Evolutionary conservation across 345 rosid species (phyloP), one percentile per base, ranked within the genome.

Genomic region (Bretschneidera sinensis): DNA sequence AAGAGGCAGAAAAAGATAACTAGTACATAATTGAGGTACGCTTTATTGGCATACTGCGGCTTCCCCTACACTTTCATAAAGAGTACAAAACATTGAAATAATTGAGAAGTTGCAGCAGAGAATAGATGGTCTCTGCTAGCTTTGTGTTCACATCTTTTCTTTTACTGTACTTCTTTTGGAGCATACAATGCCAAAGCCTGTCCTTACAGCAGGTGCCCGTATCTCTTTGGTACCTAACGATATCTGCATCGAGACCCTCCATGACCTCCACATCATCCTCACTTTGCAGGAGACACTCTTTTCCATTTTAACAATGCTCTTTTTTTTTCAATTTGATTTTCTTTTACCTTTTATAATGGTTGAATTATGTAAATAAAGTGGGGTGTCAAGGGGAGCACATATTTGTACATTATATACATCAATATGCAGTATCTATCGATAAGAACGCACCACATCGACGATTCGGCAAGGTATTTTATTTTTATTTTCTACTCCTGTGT

Each of bases 21-120:
- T 20, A 17, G 49, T 54, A 22, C 49, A 49, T 68, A 31, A 56
- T 56, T 68, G 48, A 50, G 39, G 61, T 31, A 2, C 24, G 39
- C 60, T 67, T 60, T 67, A 48, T 56, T n/a, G n/a, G n/a, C n/a
- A n/a, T n/a, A n/a, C n/a, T 62, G 35, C 51, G 39, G 56, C 73
- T 62, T 62, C 54, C 17, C 28, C 9, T 69, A 61, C 73, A 69
- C 67, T 62, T 62, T 39, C 14, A 61, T 48, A 54, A 67, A 57
- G 60, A 1, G 17, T 3, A 56, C 9, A 33, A 21, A 17, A 56
- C 25, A 56, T 8, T 18, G 14, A 17, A 45, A 19, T 18, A 43
- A 52, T 18, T 7, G 48, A n/a, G 55, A 48, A 25, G 23, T 1
- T 8, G 60, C 60, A 23, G 35, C 17, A 11, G 7, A 17, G 49